Evolutionary conservation across 805 yeast species (phyloP), one percentile per base, ranked within the genome.

Genomic region (Candida michaelii): DNA sequence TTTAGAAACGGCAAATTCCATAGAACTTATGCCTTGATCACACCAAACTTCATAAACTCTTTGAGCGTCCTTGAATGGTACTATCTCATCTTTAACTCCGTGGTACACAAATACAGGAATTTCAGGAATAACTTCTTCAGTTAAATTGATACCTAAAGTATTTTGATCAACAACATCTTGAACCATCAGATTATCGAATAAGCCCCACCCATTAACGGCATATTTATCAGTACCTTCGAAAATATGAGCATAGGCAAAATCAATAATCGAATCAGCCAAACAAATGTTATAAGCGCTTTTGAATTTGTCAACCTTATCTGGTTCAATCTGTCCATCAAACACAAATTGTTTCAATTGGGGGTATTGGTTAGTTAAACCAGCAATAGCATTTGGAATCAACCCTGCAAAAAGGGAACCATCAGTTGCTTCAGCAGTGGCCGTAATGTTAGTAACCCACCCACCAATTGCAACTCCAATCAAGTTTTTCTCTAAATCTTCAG

Each of bases 391-490:
- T 2, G 62, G 54, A 19, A 53, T 45, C 23, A 66, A 53, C 1
- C 67, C 70, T 2, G 64, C 56, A 27, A 51, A 57, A 5, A 50
- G 4, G 3, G 50, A 42, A 3, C 65, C 63, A 17, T 62, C 67
- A 21, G 48, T 42, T 7, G 52, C 50, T 12, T 43, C 48, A 2
- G 58, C 57, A 1, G 62, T 52, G 11, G 50, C 53, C 8, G 64
- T 61, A 5, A 65, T 46, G 39, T 65, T 63, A 13, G 64, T 53
- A 6, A 59, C 62, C 48, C 59, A 53, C 9, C 71, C 71, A 12
- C 71, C 71, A 12, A 64, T 17, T 0, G 66, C 65, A 11, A 54
- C 64, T 15, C 70, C 71, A 16, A 52, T 40, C 2, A 44, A 53
- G 32, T 34, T 54, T 13, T 44, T 41, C 40, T 14, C 36, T n/a